phyloP scores from a whole-genome alignment of 2,329 filamentous ascomycete genomes.

The Pestalotiopsis sp. region DNA sequence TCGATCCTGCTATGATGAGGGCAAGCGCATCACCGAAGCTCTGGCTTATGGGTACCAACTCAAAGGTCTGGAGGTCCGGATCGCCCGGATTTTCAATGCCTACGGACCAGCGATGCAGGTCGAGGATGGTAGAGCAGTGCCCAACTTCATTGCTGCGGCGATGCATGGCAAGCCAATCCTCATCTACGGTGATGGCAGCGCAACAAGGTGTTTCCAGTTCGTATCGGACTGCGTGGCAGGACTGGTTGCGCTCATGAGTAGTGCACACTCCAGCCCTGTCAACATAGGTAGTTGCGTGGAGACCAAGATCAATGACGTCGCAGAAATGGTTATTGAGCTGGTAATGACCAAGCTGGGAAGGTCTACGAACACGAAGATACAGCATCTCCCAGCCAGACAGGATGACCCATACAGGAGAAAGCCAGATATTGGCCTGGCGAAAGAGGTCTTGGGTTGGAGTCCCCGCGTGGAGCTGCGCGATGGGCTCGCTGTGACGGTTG shows the following conservation, averaged over 20 bases:
- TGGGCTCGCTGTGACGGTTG: not conserved
- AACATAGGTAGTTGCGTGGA: constrained; percentile 1
- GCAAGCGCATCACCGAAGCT: constrained; percentile 41
- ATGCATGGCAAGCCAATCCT: constrained; percentile 2
- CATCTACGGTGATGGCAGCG: constrained; percentile 9
- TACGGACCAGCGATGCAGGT: constrained; percentile 7
- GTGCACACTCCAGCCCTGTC: not conserved
- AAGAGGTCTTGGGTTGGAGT: not conserved
- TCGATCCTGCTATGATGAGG: constrained; percentile 44
- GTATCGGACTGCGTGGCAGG: constrained; percentile 2
- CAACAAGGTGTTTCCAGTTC: constrained; percentile 8
- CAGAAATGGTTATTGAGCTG: not conserved
- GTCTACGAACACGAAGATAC: not conserved
- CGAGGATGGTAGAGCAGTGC: constrained; percentile 2
- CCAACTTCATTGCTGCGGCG: constrained; percentile 7
- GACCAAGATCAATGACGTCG: not conserved
- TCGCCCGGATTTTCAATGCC: constrained; percentile 6
- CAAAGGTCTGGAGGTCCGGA: not conserved
- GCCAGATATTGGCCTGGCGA: not conserved
- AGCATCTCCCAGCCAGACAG: not conserved
- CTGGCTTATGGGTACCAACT: constrained; percentile 30
- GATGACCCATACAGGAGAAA: constrained; percentile 10
- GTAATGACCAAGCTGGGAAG: not conserved
- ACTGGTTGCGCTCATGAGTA: not conserved
- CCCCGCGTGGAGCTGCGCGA: not conserved